Evolutionary conservation across 2,329 filamentous ascomycete genomes (phyloP).

Genomic region (Trichoderma sp.): DNA sequence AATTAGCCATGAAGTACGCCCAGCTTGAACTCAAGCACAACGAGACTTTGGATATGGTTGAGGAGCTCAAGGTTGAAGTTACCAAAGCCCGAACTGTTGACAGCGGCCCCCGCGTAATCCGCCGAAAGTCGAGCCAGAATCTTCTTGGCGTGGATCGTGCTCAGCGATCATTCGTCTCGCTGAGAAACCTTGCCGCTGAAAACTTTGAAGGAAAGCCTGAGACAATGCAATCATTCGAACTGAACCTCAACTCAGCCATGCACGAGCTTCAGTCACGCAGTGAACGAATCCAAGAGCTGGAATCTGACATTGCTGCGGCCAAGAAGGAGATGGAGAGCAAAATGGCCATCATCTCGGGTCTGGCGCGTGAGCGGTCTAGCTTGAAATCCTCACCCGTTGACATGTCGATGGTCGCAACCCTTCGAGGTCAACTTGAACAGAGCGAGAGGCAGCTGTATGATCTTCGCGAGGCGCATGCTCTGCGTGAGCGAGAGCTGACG

Average conservation of each 20-base stretch:
- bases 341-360: conserved; percentile 89
- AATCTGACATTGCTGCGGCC: conserved; percentile 75
- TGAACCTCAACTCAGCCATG: conserved; percentile 88
- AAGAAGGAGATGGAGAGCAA: conserved; percentile 98
- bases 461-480: conserved; percentile 68
- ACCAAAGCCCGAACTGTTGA: conserved; percentile 68
- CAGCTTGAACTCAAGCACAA: conserved; percentile 79
- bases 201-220: conserved; percentile 81
- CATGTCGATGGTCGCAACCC: conserved; percentile 80
- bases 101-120: conserved; percentile 70
- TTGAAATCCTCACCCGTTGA: conserved; percentile 82
- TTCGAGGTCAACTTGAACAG: conserved; percentile 84
- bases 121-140: conserved; percentile 89
- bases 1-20: conserved; percentile 75
- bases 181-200: conserved; percentile 83
- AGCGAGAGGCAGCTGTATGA: conserved; percentile 76
- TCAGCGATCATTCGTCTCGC: conserved; percentile 82
- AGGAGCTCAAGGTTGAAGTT: conserved; percentile 85
- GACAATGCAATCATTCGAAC: conserved; percentile 85
- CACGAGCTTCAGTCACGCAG: conserved; percentile 84
- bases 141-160: conserved; percentile 84
- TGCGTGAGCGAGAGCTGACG: conserved; percentile 71
- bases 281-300: conserved; percentile 85
- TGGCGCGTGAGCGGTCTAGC: conserved; percentile 89
- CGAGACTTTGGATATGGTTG: conserved; percentile 78